Evolutionary conservation across 169 alveolate species (phyloP), one percentile per base, ranked within the genome.

Genomic region (Cryptosporidium felis): DNA sequence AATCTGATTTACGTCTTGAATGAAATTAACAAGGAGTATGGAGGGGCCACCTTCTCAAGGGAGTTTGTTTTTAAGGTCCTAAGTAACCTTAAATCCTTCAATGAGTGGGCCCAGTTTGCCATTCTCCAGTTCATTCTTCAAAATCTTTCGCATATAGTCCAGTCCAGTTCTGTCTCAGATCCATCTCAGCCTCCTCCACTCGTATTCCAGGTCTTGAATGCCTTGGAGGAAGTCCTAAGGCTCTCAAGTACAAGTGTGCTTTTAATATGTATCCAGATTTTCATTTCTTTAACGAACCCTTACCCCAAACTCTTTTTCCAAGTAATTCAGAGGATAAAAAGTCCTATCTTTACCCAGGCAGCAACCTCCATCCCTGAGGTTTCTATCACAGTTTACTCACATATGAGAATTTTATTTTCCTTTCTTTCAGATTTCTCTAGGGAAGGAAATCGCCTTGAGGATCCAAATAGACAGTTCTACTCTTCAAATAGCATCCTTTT

Each of bases 91-190:
- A 93, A 94, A 82, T 94, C 94, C 49, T 96, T 97, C 92, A 95
- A 93, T 88, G 99, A 98, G 92, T 98, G 99, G 99, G 99, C 98
- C 26, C 97, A 97, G 81, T 94, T 97, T 59, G 94, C 92, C 18
- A 93, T 97, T 47, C 91, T 98, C 16, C 66, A 74, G 26, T 67
- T 51, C 2, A n/a, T 45, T 1, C 18, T 36, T n/a, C 14, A 36
- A 34, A 49, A 74, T 74, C 40, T 74, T 36, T 42, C 63, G 14
- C 23, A 23, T 18, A 32, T 58, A 6, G 14, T 74, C 14, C 41
- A 53, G 10, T 42, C 34, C 2, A n/a, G 18, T n/a, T n/a, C n/a
- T n/a, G 18, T n/a, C n/a, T 16, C 49, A 1, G 14, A 14, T 38
- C 32, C 34, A 6, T 16, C 12, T 4, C 56, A 34, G 59, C 74